Conservation (phyloP, 768 basidiomycete genomes). For the Cystobasidium tubakii region DNA sequence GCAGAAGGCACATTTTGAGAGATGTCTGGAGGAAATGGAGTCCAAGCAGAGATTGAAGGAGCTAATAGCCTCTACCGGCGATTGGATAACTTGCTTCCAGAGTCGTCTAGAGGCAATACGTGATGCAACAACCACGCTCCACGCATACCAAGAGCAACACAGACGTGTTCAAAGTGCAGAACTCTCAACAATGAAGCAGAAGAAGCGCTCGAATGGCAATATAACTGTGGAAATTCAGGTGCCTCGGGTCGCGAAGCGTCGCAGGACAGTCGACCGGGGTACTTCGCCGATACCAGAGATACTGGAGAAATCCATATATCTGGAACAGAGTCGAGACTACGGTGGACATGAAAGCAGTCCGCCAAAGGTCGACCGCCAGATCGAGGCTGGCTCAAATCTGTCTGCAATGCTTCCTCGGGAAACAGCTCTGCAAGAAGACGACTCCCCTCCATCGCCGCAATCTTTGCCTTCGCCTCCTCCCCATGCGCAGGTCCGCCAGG, state of each 20-base stretch:
- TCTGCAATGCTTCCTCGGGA: background rate
- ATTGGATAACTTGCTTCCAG: background rate
- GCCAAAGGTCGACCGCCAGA: background rate
- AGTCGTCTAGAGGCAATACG: background rate
- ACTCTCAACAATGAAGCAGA: background rate
- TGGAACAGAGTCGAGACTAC: background rate
- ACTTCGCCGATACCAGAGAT: background rate
- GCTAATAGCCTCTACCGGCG: background rate
- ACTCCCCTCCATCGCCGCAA: slow-evolving; percentile 3
- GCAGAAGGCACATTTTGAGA: background rate
- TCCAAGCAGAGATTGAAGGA: background rate
- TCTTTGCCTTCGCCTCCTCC: slow-evolving; percentile 5
- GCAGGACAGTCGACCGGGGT: background rate
- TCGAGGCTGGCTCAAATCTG: background rate
- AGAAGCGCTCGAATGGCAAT: background rate
- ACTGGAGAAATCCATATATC: background rate
- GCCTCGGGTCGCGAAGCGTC: background rate
- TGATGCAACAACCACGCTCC: background rate
- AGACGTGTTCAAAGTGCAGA: background rate
- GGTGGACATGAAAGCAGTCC: background rate
- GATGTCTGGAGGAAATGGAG: background rate
- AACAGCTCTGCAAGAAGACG: background rate
- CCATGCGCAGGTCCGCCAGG: background rate
- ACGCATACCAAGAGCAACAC: background rate
- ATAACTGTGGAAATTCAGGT: background rate